Evolutionary conservation across 83 land plant species (phyloP).

Genomic region (Isoetes engelmannii): DNA sequence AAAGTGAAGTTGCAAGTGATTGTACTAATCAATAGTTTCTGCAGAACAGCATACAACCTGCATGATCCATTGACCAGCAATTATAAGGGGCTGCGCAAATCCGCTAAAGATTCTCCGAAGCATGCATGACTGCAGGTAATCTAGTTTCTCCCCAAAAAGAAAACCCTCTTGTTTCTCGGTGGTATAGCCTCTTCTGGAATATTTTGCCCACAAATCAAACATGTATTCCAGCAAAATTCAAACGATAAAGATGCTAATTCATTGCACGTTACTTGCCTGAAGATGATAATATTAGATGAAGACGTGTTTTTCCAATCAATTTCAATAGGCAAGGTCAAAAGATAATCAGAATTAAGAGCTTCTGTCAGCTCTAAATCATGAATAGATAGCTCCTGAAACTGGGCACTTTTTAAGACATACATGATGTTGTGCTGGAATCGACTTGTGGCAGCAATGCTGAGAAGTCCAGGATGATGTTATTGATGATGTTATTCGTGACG

Average conservation of each 20-base stretch:
- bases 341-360: conserved; percentile 75
- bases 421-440: conserved; percentile 78
- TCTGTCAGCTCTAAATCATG: conserved; percentile 69
- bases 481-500: too few species aligned
- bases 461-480: too few species aligned
- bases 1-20: not conserved
- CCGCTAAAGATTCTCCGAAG: conserved; percentile 49
- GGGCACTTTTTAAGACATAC: conserved; percentile 66
- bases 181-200: conserved; percentile 74
- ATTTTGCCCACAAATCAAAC: not conserved
- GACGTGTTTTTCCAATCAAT: conserved; percentile 87
- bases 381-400: conserved; percentile 79
- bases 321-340: conserved; percentile 82
- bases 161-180: conserved; percentile 80
- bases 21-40: not conserved
- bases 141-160: conserved; percentile 79
- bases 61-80: conserved; percentile 54
- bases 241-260: not conserved
- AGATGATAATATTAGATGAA: conserved; percentile 73
- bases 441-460: conserved; percentile 41
- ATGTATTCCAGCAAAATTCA: not conserved
- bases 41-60: conserved; percentile 34
- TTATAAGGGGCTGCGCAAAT: conserved; percentile 45
- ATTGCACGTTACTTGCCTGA: conserved; percentile 36
- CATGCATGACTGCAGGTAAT: conserved; percentile 76